These are phyloP conservation scores for Sporothrix inflata DNA, from an alignment of 2,329 filamentous ascomycete genomes.

Conservation along the genomic window DNA sequence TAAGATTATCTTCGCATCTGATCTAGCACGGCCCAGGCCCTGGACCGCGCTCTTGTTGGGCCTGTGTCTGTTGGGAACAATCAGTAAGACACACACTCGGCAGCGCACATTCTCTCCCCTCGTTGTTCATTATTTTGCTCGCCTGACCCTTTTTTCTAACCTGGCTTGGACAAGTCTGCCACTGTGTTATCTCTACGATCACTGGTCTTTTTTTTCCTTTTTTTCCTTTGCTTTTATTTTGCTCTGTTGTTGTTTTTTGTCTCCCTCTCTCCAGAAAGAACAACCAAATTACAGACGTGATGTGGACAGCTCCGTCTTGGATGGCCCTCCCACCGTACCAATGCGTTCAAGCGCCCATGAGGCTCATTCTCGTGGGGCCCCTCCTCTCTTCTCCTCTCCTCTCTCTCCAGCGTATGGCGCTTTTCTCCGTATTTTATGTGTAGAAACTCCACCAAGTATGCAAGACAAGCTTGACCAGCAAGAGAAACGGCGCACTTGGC, in stretches of 20 bases:
- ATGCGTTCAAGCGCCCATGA: not conserved
- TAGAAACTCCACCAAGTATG: not conserved
- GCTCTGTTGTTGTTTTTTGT: not conserved
- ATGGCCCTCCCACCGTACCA: not conserved
- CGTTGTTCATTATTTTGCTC: too few relatives aligned
- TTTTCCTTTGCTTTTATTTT: not conserved
- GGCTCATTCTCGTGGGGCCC: not conserved
- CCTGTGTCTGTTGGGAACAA: not conserved
- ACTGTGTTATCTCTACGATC: not conserved
- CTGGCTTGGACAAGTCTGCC: too few relatives aligned
- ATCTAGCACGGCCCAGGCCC: not conserved
- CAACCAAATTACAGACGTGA: not conserved
- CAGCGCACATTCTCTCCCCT: not conserved
- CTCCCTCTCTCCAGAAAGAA: not conserved
- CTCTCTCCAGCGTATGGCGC: not conserved
- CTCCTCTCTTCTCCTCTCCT: not conserved
- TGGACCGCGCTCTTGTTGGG: not conserved
- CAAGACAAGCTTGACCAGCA: not conserved
- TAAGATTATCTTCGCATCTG: conserved; percentile 14
- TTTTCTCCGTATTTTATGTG: not conserved
- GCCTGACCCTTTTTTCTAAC: too few relatives aligned
- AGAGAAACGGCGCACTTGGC: not conserved
- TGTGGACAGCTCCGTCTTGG: not conserved
- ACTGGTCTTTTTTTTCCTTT: not conserved
- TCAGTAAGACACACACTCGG: not conserved